phyloP scores from a whole-genome alignment of 2,329 filamentous ascomycete genomes.

The Myriosclerotinia duriaeana region DNA sequence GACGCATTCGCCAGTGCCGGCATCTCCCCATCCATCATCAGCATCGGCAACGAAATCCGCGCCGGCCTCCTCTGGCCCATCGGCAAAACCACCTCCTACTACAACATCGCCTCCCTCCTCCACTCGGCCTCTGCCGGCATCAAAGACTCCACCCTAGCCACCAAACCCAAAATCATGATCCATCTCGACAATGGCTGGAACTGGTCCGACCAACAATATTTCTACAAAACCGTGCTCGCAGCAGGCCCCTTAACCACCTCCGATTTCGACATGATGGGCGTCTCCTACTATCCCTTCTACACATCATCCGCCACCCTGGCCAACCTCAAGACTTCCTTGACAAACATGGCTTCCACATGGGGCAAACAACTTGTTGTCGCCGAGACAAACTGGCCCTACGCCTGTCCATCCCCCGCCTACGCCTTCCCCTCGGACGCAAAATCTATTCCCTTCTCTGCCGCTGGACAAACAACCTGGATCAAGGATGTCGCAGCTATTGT shows the following conservation, averaged over 20 bases:
- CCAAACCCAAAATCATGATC: slow-evolving; percentile 68
- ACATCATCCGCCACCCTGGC: slow-evolving; percentile 57
- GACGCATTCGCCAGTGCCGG: slow-evolving; percentile 58
- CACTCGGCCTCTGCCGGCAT: slow-evolving; percentile 64
- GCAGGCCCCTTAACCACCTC: slow-evolving; percentile 49
- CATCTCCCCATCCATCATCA: slow-evolving; percentile 60
- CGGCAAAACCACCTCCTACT: slow-evolving; percentile 54
- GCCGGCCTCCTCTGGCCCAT: slow-evolving; percentile 65
- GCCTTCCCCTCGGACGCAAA: slow-evolving; percentile 60
- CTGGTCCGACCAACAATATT: slow-evolving; percentile 60
- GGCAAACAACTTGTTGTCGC: slow-evolving; percentile 67
- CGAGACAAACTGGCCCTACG: slow-evolving; percentile 69
- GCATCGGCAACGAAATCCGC: slow-evolving; percentile 73
- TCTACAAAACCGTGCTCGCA: slow-evolving; percentile 58
- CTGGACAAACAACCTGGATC: slow-evolving; percentile 63
- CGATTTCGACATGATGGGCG: slow-evolving; percentile 70
- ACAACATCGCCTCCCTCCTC: slow-evolving; percentile 63
- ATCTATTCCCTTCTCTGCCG: slow-evolving; percentile 60
- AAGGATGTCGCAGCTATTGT: slow-evolving; percentile 59
- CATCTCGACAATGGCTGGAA: slow-evolving; percentile 77
- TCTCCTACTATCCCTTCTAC: slow-evolving; percentile 75
- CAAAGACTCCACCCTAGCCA: slow-evolving; percentile 58
- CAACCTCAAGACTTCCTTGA: slow-evolving; percentile 54
- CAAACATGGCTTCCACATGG: slow-evolving; percentile 60
- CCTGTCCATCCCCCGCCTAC: slow-evolving; percentile 58